Evolutionary conservation across 176 grass and related monocot genomes (phyloP), one percentile per base, ranked within the genome.

Genomic region (Oryza australiensis): DNA sequence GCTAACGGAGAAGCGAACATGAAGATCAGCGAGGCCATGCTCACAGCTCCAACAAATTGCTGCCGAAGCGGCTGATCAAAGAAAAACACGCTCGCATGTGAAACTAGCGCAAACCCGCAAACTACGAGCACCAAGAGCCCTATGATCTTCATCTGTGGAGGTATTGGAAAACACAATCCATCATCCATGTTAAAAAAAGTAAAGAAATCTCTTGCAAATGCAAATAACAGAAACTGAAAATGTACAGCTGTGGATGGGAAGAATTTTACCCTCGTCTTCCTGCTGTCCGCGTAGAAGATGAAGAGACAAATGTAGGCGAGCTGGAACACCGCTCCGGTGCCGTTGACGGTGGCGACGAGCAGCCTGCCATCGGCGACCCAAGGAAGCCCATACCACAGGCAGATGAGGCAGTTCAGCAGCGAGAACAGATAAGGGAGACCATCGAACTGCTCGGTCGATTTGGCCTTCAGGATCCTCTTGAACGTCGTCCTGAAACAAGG

Each of bases 351-450:
- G 40, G 86, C 84, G 29, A 97, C 91, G 48, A 97, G 79, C 33
- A 89, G 16, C 69, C 89, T 83, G 28, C 84, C 88, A 13, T 82
- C 69, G 4, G 91, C 84, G 73, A 97, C 83, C 46, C 77, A 92
- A 0, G 94, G 94, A 38, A 97, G 87, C 3, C 94, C 91, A n/a
- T 97, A 97, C 94, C 94, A 97, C 45, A 93, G 45, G 83, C 90
- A 97, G 83, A 94, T 87, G 68, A 88, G 76, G 91, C 94, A 97
- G 80, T 97, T 94, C 79, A 94, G 82, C 20, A 97, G 87, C 76
- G 94, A 93, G 30, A 88, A 79, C 16, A 88, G 5, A 65, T 97
- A 97, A 1, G 94, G 94, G 26, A 92, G 67, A 26, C 85, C 94
- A 3, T 93, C 92, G 83, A 97, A 97, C 38, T 90, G 85, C 89